A percentile compares a stretch with the other conserved stretches of the same genome.
These are phyloP conservation scores for Brasilioporus rufonigricans DNA, from an alignment of 768 basidiomycete genomes.

Conservation along the genomic window DNA sequence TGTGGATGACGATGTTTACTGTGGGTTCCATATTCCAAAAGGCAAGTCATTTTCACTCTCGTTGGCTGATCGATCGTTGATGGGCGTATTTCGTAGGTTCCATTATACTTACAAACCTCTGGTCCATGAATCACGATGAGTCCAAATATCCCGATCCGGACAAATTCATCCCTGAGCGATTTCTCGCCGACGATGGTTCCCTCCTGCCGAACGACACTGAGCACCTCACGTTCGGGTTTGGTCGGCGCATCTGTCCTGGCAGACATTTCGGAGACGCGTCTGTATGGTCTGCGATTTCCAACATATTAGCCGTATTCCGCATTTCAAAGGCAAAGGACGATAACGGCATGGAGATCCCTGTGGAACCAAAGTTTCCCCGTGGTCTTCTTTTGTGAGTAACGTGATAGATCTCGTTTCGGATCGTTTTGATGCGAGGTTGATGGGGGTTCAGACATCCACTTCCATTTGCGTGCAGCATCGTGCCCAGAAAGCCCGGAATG, in stretches of 20 bases:
- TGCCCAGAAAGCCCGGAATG: not conserved
- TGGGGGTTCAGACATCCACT: not conserved
- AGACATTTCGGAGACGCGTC: slow-evolving; percentile 20
- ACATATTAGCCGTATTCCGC: slow-evolving; percentile 2
- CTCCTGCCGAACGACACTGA: not conserved
- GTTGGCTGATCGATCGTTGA: too few species aligned
- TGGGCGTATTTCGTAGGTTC: not conserved
- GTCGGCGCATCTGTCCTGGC: slow-evolving; percentile 23
- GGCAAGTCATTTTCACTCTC: not conserved
- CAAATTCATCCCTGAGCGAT: not conserved
- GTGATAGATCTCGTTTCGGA: not conserved
- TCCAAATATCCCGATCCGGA: not conserved
- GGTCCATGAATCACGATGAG: slow-evolving; percentile 4
- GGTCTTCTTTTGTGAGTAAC: not conserved
- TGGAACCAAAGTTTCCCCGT: not conserved
- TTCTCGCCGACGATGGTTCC: not conserved
- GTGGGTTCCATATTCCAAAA: not conserved
- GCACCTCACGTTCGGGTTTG: slow-evolving; percentile 20
- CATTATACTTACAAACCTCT: not conserved
- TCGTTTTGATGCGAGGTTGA: not conserved
- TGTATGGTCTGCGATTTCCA: slow-evolving; percentile 1
- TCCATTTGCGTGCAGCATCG: not conserved
- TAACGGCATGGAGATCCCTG: not conserved
- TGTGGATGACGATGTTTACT: not conserved
- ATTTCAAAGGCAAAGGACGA: not conserved